Base-by-base conservation (phyloP, 192 early-diverging fungal species). In the Neocallimastix lanati region DNA sequence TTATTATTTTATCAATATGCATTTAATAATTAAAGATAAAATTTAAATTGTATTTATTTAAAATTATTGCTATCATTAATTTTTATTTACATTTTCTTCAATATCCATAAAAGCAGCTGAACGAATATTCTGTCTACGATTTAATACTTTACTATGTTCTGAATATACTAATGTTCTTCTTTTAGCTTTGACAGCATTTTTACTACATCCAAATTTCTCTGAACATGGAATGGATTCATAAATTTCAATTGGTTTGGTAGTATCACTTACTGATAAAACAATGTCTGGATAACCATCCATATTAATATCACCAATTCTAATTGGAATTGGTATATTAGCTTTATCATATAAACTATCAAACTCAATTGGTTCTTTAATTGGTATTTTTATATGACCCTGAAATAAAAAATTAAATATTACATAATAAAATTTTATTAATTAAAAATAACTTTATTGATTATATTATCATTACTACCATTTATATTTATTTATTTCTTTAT, bases 261-360 rank as follows among this genome's bases (percentile, higher is more conserved):
- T 84, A 83, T 35, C 83, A 85, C 7, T 88, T 86, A 27, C 90
- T 89, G 29, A 93, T 83, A 0, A 94, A 87, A 98, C 83, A 28
- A 94, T 78, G 84, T 98, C 96, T 0, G 95, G 94, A 82, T 93
- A 96, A 28, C 95, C 95, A 83, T 98, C 96, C 78, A 94, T 86
- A 78, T 96, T 92, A 80, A 92, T 92, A 79, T 98, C 96, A 29
- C 93, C 92, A 28, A 77, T 79, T 38, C 77, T 90, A n/a, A 89
- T 29, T 30, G 29, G 50, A n/a, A 67, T 67, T 27, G 50, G 50
- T 21, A 67, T 67, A 67, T 67, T 67, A 21, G 25, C 21, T 67
- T 67, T n/a, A 67, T n/a, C 50, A 67, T 67, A 67, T 67, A 67
- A n/a, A 67, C 18, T 67, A 67, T 67, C 50, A 67, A 25, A 67